Base-by-base conservation (phyloP, 768 basidiomycete species). In the Auriscalpium microsporum region DNA sequence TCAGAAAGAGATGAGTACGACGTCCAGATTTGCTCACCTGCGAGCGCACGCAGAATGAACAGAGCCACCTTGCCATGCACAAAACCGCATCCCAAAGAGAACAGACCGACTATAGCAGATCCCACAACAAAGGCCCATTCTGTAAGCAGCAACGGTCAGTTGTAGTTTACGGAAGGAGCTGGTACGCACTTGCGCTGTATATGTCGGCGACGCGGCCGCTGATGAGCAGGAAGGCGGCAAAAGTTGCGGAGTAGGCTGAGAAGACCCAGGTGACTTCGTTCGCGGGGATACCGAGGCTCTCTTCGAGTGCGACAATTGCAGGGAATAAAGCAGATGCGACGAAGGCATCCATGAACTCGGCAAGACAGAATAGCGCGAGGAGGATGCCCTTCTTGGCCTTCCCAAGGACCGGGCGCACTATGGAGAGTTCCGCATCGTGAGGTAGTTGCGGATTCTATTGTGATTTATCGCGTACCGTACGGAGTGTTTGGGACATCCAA, bases 331-430 rank as follows among this genome's bases (percentile, higher is more conserved):
- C 63, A 2, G 67, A 71, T 60, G 65, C 67, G 63, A 68, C 69
- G 64, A 71, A 64, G 23, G 69, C 63, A 52, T 73, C 72, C 45
- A 72, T 63, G 61, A 72, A 72, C 57, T 72, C 70, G 6, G 70
- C 69, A 34, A 68, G 64, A 50, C 40, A 42, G 17, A 42, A 42
- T 17, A 42, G 8, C 3, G 17, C 13, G 14, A 42, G 17, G 40
- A 42, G 40, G 8, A 17, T 5, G 40, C 40, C 40, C 4, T 42
- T 42, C 8, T 14, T 13, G 3, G 17, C 14, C 40, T 42, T 42
- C 2, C 40, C 40, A 13, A 42, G 40, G 40, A 42, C 40, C 17
- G 40, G 40, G 8, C 40, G 40, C 13, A 42, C 40, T 42, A 17
- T 14, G 17, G 40, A 1, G 8, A 13, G 8, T 28, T 28, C 40